Base-by-base conservation (phyloP, 768 basidiomycete genomes). In the Rickenella mellea region DNA sequence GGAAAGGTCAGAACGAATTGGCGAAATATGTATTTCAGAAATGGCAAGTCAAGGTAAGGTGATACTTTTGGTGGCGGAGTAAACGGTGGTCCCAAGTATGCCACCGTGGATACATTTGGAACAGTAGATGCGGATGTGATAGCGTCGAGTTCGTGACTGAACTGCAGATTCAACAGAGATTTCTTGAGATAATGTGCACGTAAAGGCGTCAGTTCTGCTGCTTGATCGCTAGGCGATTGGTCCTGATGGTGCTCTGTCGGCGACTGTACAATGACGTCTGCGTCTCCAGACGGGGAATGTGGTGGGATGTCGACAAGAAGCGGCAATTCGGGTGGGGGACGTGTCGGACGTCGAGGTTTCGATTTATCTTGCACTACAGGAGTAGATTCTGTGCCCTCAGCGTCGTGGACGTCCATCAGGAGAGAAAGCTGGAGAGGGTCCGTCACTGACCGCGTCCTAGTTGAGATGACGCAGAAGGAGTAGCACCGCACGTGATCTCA, bases 141-240 rank as follows among this genome's bases (percentile, higher is more conserved):
- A 17, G 66, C 65, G 46, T 77, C 69, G 47, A 98, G 73, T 62
- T 99, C 96, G n/a, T 64, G 65, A 52, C 67, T 64, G 52, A 97
- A 80, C 60, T 97, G 82, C 40, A 97, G 80, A 51, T 84, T 78
- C 32, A 97, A 73, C 43, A 99, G 80, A 14, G 88, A 76, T 62
- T 98, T 98, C 71, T 98, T 99, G 59, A 99, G 86, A 63, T 99
- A 99, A 58, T 99, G 96, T 4, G 93, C 91, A 31, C 93, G 83
- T 37, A 93, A 66, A 10, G 94, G 88, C 1, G 90, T 88, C 38
- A 97, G 76, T 11, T 22, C 19, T 22, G 24, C 19, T 3, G 33
- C 33, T 36, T 36, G 19, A 4, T 17, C 33, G 24, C 24, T 22
- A 10, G 19, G 19, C 33, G 3, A 6, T 5, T 36, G 29, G 10